Evolutionary conservation across 768 basidiomycete genomes (phyloP).

Genomic region (Boletus patriciae): DNA sequence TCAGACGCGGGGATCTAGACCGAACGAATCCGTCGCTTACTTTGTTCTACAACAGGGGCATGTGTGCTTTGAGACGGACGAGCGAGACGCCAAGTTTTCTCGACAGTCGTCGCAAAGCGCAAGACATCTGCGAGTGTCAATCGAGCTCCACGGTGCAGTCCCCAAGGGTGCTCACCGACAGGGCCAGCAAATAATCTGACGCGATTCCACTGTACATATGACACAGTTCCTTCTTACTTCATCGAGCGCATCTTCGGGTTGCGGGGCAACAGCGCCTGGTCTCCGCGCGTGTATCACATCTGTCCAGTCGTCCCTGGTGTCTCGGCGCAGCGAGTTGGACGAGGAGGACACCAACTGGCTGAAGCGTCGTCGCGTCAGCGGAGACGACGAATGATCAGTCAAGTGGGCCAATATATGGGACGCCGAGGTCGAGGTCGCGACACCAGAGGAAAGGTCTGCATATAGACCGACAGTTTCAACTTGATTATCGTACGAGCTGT

Average conservation of each 20-base stretch:
- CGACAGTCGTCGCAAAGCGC: constrained; percentile 56
- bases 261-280: constrained; percentile 18
- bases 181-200: constrained; percentile 84
- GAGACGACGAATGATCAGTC: constrained; percentile 42
- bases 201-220: constrained; percentile 64
- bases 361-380: constrained; percentile 51
- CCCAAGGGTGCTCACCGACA: constrained; percentile 54
- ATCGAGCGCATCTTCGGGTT: constrained; percentile 24
- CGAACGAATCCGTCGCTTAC: constrained; percentile 32
- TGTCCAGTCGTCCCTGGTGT: constrained; percentile 27
- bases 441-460: constrained; percentile 49
- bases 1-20: constrained; percentile 1
- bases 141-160: not conserved
- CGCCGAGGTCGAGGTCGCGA: constrained; percentile 35
- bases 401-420: constrained; percentile 58
- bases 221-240: constrained; percentile 53
- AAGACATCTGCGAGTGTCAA: constrained; percentile 40
- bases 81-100: constrained; percentile 51
- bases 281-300: constrained; percentile 31
- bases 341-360: constrained; percentile 33
- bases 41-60: constrained; percentile 52
- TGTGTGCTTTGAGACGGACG: constrained; percentile 47
- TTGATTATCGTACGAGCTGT: constrained; percentile 30
- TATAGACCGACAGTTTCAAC: constrained; percentile 51
- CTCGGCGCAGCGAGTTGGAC: constrained; percentile 3